phyloP scores from a whole-genome alignment of 2,329 filamentous ascomycete species.

The Penicillium sp. region DNA sequence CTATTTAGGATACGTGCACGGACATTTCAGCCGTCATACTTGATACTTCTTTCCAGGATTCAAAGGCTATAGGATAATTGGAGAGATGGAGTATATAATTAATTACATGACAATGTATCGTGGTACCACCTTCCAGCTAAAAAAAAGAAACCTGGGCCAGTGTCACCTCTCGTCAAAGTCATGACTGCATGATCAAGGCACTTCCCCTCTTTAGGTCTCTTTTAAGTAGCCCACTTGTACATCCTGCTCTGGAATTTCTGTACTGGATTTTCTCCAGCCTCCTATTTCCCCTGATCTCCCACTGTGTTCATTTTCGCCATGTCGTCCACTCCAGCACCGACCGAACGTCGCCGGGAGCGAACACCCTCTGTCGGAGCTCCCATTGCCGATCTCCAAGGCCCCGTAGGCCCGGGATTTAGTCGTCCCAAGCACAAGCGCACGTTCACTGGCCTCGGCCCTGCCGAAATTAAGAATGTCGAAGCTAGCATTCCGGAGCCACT shows the following conservation, averaged over 20 bases:
- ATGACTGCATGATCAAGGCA: slow-evolving; percentile 6
- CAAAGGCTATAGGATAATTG: too few species aligned
- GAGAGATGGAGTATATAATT: too few species aligned
- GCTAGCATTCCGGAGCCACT: slow-evolving; percentile 86
- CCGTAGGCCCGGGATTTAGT: slow-evolving; percentile 80
- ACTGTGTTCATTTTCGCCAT: neutral
- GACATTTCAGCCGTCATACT: too few species aligned
- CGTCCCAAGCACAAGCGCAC: slow-evolving; percentile 96
- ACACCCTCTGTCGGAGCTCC: slow-evolving; percentile 79
- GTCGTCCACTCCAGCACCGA: slow-evolving; percentile 19
- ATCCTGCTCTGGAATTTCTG: neutral
- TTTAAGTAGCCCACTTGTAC: slow-evolving; percentile 7
- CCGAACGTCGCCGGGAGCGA: slow-evolving; percentile 60
- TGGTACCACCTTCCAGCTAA: neutral
- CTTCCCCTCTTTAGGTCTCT: slow-evolving; percentile 8
- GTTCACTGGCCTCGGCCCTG: slow-evolving; percentile 86
- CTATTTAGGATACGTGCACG: too few species aligned
- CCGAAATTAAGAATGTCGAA: slow-evolving; percentile 92
- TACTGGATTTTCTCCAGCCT: slow-evolving; percentile 23
- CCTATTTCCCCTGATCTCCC: neutral
- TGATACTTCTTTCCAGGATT: too few species aligned
- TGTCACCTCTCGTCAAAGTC: slow-evolving; percentile 6
- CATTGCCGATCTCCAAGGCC: slow-evolving; percentile 80
- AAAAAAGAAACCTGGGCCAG: slow-evolving; percentile 6
- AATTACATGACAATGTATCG: too few species aligned